phyloP scores from a whole-genome alignment of 2,329 filamentous ascomycete species.

The Aspergillus ustus region DNA sequence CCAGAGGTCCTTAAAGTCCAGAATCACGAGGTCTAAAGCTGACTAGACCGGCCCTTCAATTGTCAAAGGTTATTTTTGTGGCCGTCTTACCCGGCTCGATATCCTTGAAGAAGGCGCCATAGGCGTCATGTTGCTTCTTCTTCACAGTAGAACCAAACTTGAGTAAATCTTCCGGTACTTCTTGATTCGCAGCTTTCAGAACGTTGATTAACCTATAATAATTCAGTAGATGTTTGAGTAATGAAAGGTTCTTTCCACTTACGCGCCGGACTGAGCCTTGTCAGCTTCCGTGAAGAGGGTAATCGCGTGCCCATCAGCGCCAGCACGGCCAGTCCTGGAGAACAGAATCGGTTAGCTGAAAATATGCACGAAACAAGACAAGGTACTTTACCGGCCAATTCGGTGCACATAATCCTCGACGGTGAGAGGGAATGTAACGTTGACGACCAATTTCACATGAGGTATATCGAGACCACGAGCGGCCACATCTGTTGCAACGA shows the following conservation, averaged over 20 bases:
- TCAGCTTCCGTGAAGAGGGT: constrained; percentile 96
- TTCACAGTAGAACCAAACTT: constrained; percentile 98
- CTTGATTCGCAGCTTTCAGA: constrained; percentile 87
- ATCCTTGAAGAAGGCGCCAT: constrained; percentile 95
- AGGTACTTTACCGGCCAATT: constrained; percentile 65
- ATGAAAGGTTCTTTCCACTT: constrained; percentile 49
- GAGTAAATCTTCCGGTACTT: constrained; percentile 84
- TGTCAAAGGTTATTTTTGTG: constrained; percentile 90
- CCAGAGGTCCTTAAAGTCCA: constrained; percentile 24
- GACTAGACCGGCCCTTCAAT: constrained; percentile 35
- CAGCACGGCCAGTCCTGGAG: constrained; percentile 82
- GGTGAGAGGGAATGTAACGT: constrained; percentile 91
- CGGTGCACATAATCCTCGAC: constrained; percentile 98
- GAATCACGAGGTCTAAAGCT: constrained; percentile 24
- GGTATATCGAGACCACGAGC: constrained; percentile 94
- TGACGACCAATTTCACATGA: constrained; percentile 91
- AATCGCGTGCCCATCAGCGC: constrained; percentile 84
- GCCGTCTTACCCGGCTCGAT: constrained; percentile 80
- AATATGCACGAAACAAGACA: neutral
- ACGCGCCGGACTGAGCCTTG: constrained; percentile 87
- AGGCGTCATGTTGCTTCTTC: constrained; percentile 96
- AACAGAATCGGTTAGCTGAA: constrained; percentile 18
- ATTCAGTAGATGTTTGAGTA: constrained; percentile 20
- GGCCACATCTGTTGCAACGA: constrained; percentile 96
- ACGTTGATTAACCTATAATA: constrained; percentile 81